Percentiles rank a stretch among this genome's conserved stretches.
These are phyloP conservation scores for Paraconiothyrium sp. DNA, from an alignment of 2,329 filamentous ascomycete genomes.

Conservation along the genomic window DNA sequence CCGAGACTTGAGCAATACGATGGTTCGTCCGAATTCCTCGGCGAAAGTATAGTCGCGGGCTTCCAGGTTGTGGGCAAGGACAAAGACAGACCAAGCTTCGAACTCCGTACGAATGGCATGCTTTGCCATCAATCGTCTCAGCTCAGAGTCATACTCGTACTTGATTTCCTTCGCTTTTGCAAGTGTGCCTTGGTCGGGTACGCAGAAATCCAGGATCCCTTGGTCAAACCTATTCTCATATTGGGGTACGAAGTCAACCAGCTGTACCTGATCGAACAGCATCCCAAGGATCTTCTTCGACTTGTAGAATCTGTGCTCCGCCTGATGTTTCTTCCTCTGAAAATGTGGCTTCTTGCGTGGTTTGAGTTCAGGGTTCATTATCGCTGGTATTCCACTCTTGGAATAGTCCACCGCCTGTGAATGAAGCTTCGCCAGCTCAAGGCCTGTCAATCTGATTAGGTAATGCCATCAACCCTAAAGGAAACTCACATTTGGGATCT, in stretches of 20 bases:
- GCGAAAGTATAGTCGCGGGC: conserved; percentile 85
- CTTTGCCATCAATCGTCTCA: conserved; percentile 85
- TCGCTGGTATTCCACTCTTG: conserved; percentile 84
- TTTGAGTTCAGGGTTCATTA: conserved; percentile 69
- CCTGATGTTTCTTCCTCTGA: conserved; percentile 73
- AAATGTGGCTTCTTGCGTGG: conserved; percentile 82
- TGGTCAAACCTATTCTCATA: conserved; percentile 78
- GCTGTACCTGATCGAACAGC: conserved; percentile 80
- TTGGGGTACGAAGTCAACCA: conserved; percentile 75
- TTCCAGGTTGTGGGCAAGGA: conserved; percentile 76
- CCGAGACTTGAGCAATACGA: conserved; percentile 70
- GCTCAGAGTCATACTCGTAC: conserved; percentile 75
- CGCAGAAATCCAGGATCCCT: conserved; percentile 73
- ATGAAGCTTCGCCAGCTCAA: conserved; percentile 80
- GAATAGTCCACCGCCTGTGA: conserved; percentile 94
- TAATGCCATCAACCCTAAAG: not conserved
- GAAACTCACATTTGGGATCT: conserved; percentile 69
- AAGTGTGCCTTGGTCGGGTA: conserved; percentile 65
- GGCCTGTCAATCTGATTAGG: conserved; percentile 53
- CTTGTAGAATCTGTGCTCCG: conserved; percentile 63
- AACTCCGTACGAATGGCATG: conserved; percentile 87
- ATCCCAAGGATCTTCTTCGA: conserved; percentile 79
- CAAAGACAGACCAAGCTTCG: conserved; percentile 89
- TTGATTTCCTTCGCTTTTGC: conserved; percentile 74
- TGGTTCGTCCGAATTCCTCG: conserved; percentile 79